A percentile compares a stretch with the other conserved stretches of the same genome.
These are phyloP conservation scores for Exophiala alcalophila DNA, from an alignment of 2,329 filamentous ascomycete species.

Conservation along the genomic window DNA sequence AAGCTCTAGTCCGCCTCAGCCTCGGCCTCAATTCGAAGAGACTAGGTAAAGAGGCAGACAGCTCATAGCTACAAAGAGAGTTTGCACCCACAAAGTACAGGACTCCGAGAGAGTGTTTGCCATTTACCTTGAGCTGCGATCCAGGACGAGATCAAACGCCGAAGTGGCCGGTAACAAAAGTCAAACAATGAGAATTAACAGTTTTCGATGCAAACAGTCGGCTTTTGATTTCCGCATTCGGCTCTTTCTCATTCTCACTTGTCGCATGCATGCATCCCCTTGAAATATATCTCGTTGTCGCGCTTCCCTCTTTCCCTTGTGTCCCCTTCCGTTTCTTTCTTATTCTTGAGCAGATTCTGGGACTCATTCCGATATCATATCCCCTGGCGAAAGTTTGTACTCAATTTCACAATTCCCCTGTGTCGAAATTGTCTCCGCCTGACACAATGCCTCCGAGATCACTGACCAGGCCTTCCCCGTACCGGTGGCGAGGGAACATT, in stretches of 20 bases:
- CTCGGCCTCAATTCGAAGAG: too few species aligned
- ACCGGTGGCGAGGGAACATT: conserved; percentile 1
- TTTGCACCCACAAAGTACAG: too few species aligned
- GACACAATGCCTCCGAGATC: conserved; percentile 1
- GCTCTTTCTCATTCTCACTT: conserved; percentile 1
- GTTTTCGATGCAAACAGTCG: conserved; percentile 13
- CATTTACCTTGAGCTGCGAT: too few species aligned
- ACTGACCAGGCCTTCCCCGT: conserved; percentile 9
- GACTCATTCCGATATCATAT: too few species aligned
- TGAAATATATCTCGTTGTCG: conserved; percentile 8
- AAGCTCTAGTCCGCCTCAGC: conserved; percentile 22
- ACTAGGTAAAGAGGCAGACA: too few species aligned
- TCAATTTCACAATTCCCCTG: neutral
- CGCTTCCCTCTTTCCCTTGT: conserved; percentile 4
- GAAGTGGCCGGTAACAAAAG: neutral
- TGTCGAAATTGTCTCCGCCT: neutral
- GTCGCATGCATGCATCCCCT: conserved; percentile 8
- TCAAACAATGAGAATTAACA: neutral
- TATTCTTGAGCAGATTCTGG: too few species aligned
- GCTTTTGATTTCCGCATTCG: conserved; percentile 12
- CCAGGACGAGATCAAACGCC: too few species aligned
- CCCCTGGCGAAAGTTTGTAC: too few species aligned
- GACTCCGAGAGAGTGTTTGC: neutral
- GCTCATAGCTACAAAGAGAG: too few species aligned
- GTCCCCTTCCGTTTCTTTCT: neutral